Evolutionary conservation across 495 filamentous ascomycete genomes (phyloP), one percentile per base, ranked within the genome.

Genomic region (Geopyxis carbonaria): DNA sequence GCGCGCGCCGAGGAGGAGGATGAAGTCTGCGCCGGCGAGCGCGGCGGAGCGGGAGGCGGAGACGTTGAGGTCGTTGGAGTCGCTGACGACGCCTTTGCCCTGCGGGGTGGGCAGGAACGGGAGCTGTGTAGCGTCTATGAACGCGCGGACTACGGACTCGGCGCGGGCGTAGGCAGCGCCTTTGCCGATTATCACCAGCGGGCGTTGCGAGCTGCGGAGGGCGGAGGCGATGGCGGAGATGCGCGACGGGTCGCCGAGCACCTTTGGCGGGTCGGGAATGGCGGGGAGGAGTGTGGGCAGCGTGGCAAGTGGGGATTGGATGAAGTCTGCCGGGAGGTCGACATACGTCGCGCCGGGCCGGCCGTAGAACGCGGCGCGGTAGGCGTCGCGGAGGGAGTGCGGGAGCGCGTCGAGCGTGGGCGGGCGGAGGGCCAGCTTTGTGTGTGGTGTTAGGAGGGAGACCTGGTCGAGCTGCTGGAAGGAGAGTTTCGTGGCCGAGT

Each of bases 381-480:
- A 77, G 10, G 70, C 69, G 42, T 65, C 67, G 6, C 61, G 54
- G 21, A 77, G 62, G 8, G 61, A 56, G 10, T 62, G 53, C 0
- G 69, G 64, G 30, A 75, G 63, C 16, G 60, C 58, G 3, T 68
- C 61, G n/a, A 67, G 48, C n/a, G 56, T 57, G 0, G 65, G 51
- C 5, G 70, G 55, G 20, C 72, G 63, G 2, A 70, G 47, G 1
- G 70, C 58, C 22, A 72, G 53, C 48, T 77, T 78, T 8, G 69
- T 69, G 43, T 75, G 70, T 3, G 71, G 67, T 0, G 64, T 61
- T 2, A 78, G 52, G 4, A 76, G 55, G 4, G 69, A 61, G 9
- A 77, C 59, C 3, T 70, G 66, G 38, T 77, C 69, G 16, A 76
- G 53, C 46, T 76, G 70, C 55, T 76, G 73, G 46, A 78, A 76